Evolutionary conservation across 139 green algal species (phyloP), one percentile per base, ranked within the genome.

Genomic region (Chlorella sp.): DNA sequence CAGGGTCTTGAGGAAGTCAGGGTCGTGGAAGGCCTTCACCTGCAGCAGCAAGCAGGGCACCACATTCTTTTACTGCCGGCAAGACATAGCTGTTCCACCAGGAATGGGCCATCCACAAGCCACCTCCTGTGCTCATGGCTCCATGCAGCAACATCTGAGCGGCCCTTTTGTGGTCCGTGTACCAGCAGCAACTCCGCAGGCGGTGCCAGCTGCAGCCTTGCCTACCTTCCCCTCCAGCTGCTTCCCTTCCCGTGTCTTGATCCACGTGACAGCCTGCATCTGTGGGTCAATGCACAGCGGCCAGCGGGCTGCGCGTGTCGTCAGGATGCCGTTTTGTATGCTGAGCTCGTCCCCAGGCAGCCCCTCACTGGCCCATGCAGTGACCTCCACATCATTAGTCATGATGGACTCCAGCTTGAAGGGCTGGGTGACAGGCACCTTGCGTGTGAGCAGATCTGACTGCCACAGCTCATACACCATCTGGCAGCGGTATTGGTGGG

Each of bases 1-100:
- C 34, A 97, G 89, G 80, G 95, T 88, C 85, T 97, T 97, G 5
- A 97, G 71, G 79, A 95, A 95, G 79, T 97, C 91, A 26, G 75
- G 29, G 80, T 97, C 91, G 68, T 91, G 91, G 83, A 95, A 95
- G 2, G 88, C 92, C 81, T 95, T 95, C 20, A 97, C 79, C 71
- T 87, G 85, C 23, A 27, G 42, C 17, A 17, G 42, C 42, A 55
- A 26, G 42, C 42, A 55, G n/a, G n/a, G n/a, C n/a, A n/a, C n/a
- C n/a, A n/a, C n/a, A n/a, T n/a, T n/a, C n/a, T n/a, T n/a, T n/a
- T n/a, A n/a, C n/a, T n/a, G n/a, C n/a, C n/a, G n/a, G n/a, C n/a
- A n/a, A n/a, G n/a, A n/a, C n/a, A n/a, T n/a, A n/a, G n/a, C n/a
- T n/a, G n/a, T n/a, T n/a, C n/a, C n/a, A n/a, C n/a, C n/a, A n/a